These are phyloP conservation scores for Pythium aquatile DNA, from an alignment of 352 stramenopile species.

Conservation along the genomic window DNA sequence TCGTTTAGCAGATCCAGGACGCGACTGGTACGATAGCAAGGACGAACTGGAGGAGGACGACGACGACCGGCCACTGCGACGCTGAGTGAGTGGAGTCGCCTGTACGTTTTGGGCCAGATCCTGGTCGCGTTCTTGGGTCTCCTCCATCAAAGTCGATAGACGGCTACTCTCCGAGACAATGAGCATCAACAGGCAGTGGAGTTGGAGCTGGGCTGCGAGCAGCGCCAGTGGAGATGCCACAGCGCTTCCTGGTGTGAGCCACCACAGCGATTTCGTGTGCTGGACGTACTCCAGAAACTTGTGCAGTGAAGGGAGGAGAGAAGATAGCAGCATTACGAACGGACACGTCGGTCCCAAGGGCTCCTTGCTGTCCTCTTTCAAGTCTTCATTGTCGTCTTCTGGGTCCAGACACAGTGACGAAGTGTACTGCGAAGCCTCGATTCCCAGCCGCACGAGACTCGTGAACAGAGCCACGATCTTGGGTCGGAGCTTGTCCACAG, in stretches of 20 bases:
- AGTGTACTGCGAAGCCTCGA: neutral
- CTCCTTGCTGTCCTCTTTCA: neutral
- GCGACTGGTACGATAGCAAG: slow-evolving; percentile 19
- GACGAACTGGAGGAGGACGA: slow-evolving; percentile 23
- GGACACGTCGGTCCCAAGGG: slow-evolving; percentile 26
- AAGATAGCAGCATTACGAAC: slow-evolving; percentile 68
- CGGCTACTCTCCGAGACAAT: slow-evolving; percentile 30
- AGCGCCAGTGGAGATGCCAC: slow-evolving; percentile 1
- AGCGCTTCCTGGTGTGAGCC: slow-evolving; percentile 2
- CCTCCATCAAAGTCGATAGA: slow-evolving; percentile 44
- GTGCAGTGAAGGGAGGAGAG: slow-evolving; percentile 49
- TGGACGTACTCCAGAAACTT: slow-evolving; percentile 56
- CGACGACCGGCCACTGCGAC: slow-evolving; percentile 4
- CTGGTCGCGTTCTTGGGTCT: slow-evolving; percentile 38
- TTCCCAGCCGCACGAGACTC: slow-evolving; percentile 7
- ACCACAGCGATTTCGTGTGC: slow-evolving; percentile 41
- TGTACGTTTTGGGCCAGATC: slow-evolving; percentile 22
- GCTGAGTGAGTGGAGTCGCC: slow-evolving; percentile 3
- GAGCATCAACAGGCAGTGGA: slow-evolving; percentile 45
- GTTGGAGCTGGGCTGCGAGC: slow-evolving; percentile 44
- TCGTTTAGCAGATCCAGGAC: neutral
- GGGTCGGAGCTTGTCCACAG: slow-evolving; percentile 28
- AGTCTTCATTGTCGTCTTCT: slow-evolving; percentile 19
- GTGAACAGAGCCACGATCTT: slow-evolving; percentile 29
- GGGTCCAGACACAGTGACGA: neutral